Evolutionary conservation across 129 eudicot species (phyloP), one percentile per base, ranked within the genome.

Genomic region (Kitagawia praeruptora): DNA sequence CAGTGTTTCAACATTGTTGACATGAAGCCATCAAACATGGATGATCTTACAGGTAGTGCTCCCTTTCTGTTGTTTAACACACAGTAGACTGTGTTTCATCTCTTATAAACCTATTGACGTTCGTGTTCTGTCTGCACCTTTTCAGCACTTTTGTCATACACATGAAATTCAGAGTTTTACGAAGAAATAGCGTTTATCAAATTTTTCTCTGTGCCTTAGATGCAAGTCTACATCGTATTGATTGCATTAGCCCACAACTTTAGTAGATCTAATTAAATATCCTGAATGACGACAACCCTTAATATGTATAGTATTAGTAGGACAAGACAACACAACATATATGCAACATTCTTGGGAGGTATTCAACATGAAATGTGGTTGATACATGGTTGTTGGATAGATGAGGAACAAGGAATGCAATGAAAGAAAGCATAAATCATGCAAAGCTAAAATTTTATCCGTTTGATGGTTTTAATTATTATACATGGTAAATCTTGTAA

Each of bases 21-120:
- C 88, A 82, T 82, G 90, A 93, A 93, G 91, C 98, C 98, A 70
- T 77, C 79, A 45, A 89, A 89, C 85, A 91, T 93, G 98, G 98
- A 93, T 66, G 97, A 93, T 86, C 96, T 93, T 80, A 89, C 91
- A 56, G 98, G 98, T 93, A 78, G 77, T 46, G 51, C 28, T 13
- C 5, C 27, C 31, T 71, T 40, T 51, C 14, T 61, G 47, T 46
- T 83, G 34, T 13, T 27, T 79, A 79, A 64, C 15, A 18, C 73
- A 79, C 42, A 48, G 1, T 23, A 5, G 28, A 38, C 27, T 19
- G 6, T 79, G 23, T 63, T 79, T 53, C 75, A n/a, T 58, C 34
- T 56, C 31, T 56, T n/a, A 58, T 6, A n/a, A 58, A 58, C 34
- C 67, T 8, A 58, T 58, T n/a, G 67, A 12, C 14, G 5, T 58